Evolutionary conservation across 768 basidiomycete species (phyloP).

Genomic region (Hemileccinum impolitum): DNA sequence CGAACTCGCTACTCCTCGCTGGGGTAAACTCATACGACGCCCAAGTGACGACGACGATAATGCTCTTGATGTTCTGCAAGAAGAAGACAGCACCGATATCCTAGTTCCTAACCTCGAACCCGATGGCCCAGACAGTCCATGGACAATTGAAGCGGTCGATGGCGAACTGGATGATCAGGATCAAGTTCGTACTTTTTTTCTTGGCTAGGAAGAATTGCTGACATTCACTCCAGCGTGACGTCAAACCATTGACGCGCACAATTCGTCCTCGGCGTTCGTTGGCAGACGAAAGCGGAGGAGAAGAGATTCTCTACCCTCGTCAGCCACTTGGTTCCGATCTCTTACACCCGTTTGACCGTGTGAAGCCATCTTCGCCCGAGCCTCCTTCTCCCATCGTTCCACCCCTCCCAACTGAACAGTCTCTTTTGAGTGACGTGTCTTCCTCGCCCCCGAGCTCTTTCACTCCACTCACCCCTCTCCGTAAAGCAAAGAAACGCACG

Average conservation of each 20-base stretch:
- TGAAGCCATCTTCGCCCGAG: constrained; percentile 30
- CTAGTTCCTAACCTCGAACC: constrained; percentile 39
- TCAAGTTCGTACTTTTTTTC: constrained; percentile 45
- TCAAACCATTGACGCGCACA: constrained; percentile 44
- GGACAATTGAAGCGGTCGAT: constrained; percentile 87
- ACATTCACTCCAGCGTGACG: constrained; percentile 37
- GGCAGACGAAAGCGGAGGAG: constrained; percentile 83
- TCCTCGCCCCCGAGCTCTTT: constrained; percentile 67
- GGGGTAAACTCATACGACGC: constrained; percentile 57
- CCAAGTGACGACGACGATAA: constrained; percentile 41
- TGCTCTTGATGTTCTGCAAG: constrained; percentile 27
- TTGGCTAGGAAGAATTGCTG: background rate
- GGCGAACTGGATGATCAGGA: constrained; percentile 70
- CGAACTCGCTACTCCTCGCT: constrained; percentile 94
- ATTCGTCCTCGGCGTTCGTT: constrained; percentile 62
- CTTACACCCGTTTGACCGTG: constrained; percentile 31
- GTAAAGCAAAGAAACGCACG: constrained; percentile 68
- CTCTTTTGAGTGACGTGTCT: constrained; percentile 27
- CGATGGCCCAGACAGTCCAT: constrained; percentile 71
- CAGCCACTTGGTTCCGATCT: constrained; percentile 38
- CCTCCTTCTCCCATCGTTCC: constrained; percentile 26
- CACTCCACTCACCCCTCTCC: constrained; percentile 35
- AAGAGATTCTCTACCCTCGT: constrained; percentile 86
- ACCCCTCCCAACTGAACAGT: constrained; percentile 32
- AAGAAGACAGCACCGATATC: constrained; percentile 32